Conservation (phyloP, 2,329 filamentous ascomycete genomes). For the Cryphonectria nitschkei region DNA sequence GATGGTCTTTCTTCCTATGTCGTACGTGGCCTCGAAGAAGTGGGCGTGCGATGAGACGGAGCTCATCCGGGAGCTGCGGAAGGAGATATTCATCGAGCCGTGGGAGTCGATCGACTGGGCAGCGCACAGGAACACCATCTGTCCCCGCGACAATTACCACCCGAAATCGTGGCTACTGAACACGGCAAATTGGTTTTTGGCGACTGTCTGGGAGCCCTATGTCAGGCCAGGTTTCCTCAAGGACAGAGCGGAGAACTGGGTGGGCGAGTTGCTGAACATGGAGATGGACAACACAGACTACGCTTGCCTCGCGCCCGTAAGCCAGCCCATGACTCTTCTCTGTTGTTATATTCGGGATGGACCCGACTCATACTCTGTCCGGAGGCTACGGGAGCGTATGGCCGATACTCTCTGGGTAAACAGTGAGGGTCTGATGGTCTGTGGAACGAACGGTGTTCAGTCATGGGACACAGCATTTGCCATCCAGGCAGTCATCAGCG, state of each 20-base stretch:
- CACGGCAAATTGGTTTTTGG: constrained; percentile 75
- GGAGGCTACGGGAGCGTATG: constrained; percentile 77
- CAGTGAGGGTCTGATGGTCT: constrained; percentile 87
- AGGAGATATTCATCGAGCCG: constrained; percentile 82
- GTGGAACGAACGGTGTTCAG: constrained; percentile 98
- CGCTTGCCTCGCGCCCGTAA: constrained; percentile 85
- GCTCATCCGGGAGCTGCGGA: constrained; percentile 70
- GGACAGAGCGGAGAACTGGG: constrained; percentile 77
- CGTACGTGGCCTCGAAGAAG: constrained; percentile 81
- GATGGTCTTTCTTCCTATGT: constrained; percentile 94
- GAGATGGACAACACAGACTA: constrained; percentile 94
- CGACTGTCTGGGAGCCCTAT: constrained; percentile 79
- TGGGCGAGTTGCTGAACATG: constrained; percentile 81
- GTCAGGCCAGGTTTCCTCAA: constrained; percentile 69
- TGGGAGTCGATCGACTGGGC: constrained; percentile 79
- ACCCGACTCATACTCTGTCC: constrained; percentile 70
- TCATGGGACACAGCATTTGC: constrained; percentile 94
- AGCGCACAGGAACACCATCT: constrained; percentile 80
- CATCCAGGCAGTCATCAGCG: constrained; percentile 80
- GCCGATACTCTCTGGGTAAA: constrained; percentile 93
- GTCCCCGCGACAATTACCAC: constrained; percentile 83
- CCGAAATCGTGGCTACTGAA: constrained; percentile 88
- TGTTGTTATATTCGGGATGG: constrained; percentile 85
- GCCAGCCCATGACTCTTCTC: constrained; percentile 86
- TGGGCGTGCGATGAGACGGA: constrained; percentile 79